These are phyloP conservation scores for Ballota nigra DNA, from an alignment of 257 asterid species.

Conservation along the genomic window DNA sequence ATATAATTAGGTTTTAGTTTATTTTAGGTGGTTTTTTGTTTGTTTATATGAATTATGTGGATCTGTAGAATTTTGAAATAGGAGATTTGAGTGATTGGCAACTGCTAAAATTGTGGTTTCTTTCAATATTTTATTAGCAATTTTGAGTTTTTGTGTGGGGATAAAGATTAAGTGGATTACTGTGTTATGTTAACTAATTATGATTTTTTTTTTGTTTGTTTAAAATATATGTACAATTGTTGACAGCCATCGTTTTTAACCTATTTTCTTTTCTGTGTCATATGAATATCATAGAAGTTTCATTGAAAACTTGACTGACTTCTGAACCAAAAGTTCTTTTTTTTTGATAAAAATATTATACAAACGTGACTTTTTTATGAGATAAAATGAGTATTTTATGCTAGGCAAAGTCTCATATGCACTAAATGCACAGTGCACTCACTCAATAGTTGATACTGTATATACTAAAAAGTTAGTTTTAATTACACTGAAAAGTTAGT, in stretches of 20 bases:
- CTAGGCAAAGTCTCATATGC: too few species aligned
- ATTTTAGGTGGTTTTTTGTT: too few species aligned
- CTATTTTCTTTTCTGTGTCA: too few species aligned
- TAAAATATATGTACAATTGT: too few species aligned
- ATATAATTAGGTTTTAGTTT: constrained; percentile 1
- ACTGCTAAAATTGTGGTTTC: not conserved
- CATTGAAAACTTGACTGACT: not conserved
- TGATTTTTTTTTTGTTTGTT: too few species aligned
- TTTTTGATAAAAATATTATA: too few species aligned
- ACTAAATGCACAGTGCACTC: too few species aligned
- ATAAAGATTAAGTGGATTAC: not conserved
- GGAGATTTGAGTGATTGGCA: not conserved
- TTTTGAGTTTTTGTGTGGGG: not conserved
- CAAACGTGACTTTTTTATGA: not conserved
- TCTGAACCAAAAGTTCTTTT: not conserved
- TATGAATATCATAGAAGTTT: not conserved
- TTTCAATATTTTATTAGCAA: not conserved
- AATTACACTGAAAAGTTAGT: too few species aligned
- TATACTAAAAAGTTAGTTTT: too few species aligned
- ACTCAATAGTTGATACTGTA: too few species aligned
- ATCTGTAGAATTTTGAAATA: not conserved
- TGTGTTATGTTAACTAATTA: not conserved
- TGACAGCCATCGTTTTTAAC: too few species aligned
- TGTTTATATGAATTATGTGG: not conserved
- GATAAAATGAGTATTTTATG: not conserved